These are phyloP conservation scores for Periconia sp. DNA, from an alignment of 2,329 filamentous ascomycete species.

Conservation along the genomic window DNA sequence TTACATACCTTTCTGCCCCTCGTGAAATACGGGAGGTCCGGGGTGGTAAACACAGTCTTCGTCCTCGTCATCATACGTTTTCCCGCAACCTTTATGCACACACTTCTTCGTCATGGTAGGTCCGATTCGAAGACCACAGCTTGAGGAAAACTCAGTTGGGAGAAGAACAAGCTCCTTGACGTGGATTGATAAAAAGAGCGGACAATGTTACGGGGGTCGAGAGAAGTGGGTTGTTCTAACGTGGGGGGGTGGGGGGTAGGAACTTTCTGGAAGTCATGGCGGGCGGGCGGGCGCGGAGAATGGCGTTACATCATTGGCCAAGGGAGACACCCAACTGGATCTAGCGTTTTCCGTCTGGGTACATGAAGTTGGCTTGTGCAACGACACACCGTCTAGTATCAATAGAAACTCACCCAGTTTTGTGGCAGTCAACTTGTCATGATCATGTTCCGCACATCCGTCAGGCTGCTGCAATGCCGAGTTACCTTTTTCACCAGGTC, in stretches of 20 bases:
- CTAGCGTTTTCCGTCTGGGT: no score
- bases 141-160: constrained; percentile 1
- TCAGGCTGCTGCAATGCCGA: constrained; percentile 47
- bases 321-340: background rate
- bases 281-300: constrained; percentile 3
- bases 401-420: background rate
- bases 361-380: no score
- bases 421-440: background rate
- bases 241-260: constrained; percentile 13
- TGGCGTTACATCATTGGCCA: constrained; percentile 27
- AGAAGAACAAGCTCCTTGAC: background rate
- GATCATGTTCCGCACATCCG: constrained; percentile 36
- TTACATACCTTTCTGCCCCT: constrained; percentile 87
- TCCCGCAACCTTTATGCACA: constrained; percentile 94
- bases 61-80: constrained; percentile 76
- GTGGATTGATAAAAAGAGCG: constrained; percentile 8
- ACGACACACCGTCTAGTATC: no score
- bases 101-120: constrained; percentile 75
- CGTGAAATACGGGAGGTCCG: constrained; percentile 87
- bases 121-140: background rate
- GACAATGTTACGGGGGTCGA: constrained; percentile 7
- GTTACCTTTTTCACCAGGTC: constrained; percentile 76
- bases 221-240: constrained; percentile 17
- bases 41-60: constrained; percentile 92
- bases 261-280: constrained; percentile 39